Percentiles rank a stretch among this genome's conserved stretches.
These are phyloP conservation scores for Amaranthus hypochondriacus DNA, from an alignment of 148 eudicot species.

Conservation along the genomic window DNA sequence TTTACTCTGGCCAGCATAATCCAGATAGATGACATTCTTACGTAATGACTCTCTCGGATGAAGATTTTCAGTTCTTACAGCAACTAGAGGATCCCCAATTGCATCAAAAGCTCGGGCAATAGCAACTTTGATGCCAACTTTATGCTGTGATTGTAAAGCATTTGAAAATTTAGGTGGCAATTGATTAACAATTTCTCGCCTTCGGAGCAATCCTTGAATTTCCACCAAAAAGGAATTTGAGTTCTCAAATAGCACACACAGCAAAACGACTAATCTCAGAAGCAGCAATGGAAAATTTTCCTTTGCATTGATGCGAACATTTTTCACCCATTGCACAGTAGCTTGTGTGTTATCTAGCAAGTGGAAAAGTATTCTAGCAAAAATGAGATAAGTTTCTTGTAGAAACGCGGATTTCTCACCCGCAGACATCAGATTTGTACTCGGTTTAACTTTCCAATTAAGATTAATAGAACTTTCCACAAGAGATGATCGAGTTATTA, in stretches of 20 bases:
- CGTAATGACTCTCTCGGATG: background rate
- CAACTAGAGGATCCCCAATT: constrained; percentile 29
- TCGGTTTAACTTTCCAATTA: constrained; percentile 11
- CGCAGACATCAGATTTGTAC: background rate
- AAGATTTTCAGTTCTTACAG: constrained; percentile 14
- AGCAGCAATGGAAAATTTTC: constrained; percentile 21
- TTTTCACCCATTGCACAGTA: constrained; percentile 20
- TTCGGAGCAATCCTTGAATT: constrained; percentile 12
- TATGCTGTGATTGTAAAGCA: constrained; percentile 5
- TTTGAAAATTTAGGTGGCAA: constrained; percentile 17
- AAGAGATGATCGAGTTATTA: constrained; percentile 28
- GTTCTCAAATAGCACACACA: constrained; percentile 28
- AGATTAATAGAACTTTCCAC: constrained; percentile 30
- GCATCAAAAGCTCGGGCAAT: constrained; percentile 21
- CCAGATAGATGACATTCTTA: constrained; percentile 19
- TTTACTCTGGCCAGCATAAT: constrained; percentile 15
- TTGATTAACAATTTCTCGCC: constrained; percentile 10
- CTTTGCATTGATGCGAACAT: constrained; percentile 9
- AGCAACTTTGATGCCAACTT: constrained; percentile 3
- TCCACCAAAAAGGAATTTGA: background rate
- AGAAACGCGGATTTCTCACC: background rate
- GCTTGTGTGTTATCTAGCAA: constrained; percentile 18
- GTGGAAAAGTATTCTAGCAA: constrained; percentile 15
- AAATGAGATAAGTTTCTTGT: constrained; percentile 13
- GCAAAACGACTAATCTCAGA: constrained; percentile 24